Evolutionary conservation across 1,284 basidiomycete species (phyloP).

Genomic region (Farysia itapuensis): DNA sequence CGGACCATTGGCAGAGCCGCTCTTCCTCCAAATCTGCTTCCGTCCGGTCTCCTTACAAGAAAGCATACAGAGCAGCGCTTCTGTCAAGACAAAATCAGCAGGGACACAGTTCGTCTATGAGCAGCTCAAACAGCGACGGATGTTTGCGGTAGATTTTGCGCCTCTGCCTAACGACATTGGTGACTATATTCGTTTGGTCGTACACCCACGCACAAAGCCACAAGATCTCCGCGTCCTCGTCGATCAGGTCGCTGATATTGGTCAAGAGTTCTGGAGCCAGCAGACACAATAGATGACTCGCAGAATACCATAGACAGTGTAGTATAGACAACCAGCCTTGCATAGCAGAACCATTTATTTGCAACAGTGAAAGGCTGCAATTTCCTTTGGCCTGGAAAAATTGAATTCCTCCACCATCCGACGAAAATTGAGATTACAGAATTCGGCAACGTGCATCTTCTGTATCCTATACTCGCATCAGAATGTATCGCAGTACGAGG

Average conservation of each 20-base stretch:
- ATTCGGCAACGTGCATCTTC: too few species aligned
- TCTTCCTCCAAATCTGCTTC: conserved; percentile 56
- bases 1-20: conserved; percentile 38
- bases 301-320: too few species aligned
- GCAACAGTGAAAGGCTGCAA: too few species aligned
- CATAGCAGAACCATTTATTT: too few species aligned
- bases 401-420: too few species aligned
- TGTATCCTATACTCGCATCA: too few species aligned
- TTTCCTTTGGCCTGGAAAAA: too few species aligned
- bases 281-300: too few species aligned
- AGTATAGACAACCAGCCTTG: too few species aligned
- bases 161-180: conserved; percentile 38
- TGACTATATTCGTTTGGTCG: conserved; percentile 48
- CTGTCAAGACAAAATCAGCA: conserved; percentile 8
- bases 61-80: neutral
- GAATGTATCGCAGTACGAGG: conserved; percentile 36
- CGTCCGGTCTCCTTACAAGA: conserved; percentile 14
- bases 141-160: conserved; percentile 54
- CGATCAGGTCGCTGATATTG: conserved; percentile 38
- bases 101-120: conserved; percentile 22
- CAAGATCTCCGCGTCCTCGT: conserved; percentile 34
- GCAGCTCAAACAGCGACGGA: conserved; percentile 26
- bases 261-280: conserved; percentile 22
- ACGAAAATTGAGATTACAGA: too few species aligned
- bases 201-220: conserved; percentile 45